Evolutionary conservation across 2,329 filamentous ascomycete species (phyloP).

Genomic region (Alternaria infectoria): DNA sequence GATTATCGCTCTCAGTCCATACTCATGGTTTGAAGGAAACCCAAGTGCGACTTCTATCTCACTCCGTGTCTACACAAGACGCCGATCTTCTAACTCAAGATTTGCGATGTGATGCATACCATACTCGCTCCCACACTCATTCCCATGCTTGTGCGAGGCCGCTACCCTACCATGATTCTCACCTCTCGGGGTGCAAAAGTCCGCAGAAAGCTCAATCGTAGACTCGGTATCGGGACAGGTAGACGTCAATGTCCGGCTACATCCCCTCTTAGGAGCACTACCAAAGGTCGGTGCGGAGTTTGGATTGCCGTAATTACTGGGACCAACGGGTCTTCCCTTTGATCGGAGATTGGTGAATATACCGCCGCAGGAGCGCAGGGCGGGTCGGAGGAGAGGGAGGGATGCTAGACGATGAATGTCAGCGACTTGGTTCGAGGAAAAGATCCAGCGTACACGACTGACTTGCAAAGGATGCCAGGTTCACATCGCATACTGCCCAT

Average conservation of each 20-base stretch:
- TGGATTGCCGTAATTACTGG: conserved; percentile 7
- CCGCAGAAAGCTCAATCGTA: conserved; percentile 18
- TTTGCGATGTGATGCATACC: background rate
- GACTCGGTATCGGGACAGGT: conserved; percentile 13
- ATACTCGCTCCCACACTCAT: background rate
- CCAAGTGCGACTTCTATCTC: background rate
- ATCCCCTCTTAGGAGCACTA: conserved; percentile 7
- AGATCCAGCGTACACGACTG: background rate
- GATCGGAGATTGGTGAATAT: conserved; percentile 15
- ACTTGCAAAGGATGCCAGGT: conserved; percentile 29
- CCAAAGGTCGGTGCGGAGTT: conserved; percentile 15
- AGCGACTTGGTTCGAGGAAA: background rate
- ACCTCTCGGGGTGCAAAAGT: background rate
- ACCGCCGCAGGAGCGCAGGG: conserved; percentile 21
- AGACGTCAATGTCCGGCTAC: background rate
- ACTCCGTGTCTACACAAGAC: background rate
- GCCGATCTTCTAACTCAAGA: background rate
- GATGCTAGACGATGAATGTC: conserved; percentile 13
- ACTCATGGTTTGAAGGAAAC: too few species aligned
- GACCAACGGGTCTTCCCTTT: background rate
- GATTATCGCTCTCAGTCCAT: too few species aligned
- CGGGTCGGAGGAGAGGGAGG: conserved; percentile 26
- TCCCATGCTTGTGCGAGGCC: background rate
- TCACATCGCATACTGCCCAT: conserved; percentile 35
- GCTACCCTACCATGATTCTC: background rate